Percentiles rank a stretch among this genome's conserved stretches.
Conservation (phyloP, 257 asterid species). For the Fraxinus quadrangulata region DNA sequence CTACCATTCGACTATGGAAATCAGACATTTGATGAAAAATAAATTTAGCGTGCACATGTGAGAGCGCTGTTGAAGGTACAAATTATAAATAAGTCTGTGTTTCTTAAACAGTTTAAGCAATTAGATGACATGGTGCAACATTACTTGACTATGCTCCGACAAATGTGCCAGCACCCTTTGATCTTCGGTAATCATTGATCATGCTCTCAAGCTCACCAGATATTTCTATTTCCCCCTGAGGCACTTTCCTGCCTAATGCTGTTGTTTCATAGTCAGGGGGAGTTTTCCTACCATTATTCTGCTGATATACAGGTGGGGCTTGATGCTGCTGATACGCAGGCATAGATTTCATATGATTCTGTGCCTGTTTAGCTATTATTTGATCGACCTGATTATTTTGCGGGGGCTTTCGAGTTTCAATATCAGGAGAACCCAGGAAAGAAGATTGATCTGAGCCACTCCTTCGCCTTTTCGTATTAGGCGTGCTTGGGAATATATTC, state of each 20-base stretch:
- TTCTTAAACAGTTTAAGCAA: no score
- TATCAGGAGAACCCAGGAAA: slow-evolving; percentile 14
- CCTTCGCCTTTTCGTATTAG: slow-evolving; percentile 29
- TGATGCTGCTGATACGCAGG: slow-evolving; percentile 36
- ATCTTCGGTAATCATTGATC: slow-evolving; percentile 64
- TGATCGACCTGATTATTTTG: slow-evolving; percentile 39
- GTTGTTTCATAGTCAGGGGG: neutral
- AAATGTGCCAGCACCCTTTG: slow-evolving; percentile 45
- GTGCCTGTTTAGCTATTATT: slow-evolving; percentile 59
- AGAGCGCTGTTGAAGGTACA: no score
- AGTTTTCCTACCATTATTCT: neutral
- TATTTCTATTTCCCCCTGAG: slow-evolving; percentile 46
- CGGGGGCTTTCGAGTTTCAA: neutral
- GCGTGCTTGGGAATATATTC: slow-evolving; percentile 38
- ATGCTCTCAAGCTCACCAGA: slow-evolving; percentile 78
- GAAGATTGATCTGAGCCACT: slow-evolving; percentile 32
- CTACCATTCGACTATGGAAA: no score
- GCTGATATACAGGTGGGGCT: slow-evolving; percentile 13
- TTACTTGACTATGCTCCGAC: slow-evolving; percentile 75
- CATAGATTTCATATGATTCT: slow-evolving; percentile 43
- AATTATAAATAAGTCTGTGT: no score
- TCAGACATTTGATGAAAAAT: no score
- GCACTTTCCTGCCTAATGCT: slow-evolving; percentile 32
- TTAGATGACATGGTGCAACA: neutral
- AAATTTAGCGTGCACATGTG: no score